Base-by-base conservation (phyloP, 2,329 filamentous ascomycete species). In the Orbilia quercus region DNA sequence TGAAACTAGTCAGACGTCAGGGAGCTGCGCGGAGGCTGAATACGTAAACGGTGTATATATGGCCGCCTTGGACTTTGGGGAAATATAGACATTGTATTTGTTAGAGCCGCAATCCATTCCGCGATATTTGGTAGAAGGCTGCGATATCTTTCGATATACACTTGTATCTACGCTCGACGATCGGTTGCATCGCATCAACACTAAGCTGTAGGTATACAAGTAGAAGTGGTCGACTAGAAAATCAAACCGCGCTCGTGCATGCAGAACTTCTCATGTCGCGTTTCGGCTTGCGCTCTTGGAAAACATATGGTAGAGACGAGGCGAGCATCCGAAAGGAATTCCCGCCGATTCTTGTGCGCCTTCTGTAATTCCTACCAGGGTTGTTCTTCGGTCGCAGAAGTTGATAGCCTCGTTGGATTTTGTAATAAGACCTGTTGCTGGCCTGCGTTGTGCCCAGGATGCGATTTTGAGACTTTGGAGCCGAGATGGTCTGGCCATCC, bases 161-260 rank as follows among this genome's bases (percentile, higher is more conserved):
- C 23, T 28, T 28, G 36, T 22, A 31, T 57, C 16, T 42, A 57
- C 53, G 28, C 25, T 28, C 38, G 38, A 16, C 36, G 36, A 54
- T 54, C n/a, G 23, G 31, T 2, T 40, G 28, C 18, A 40, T 57
- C 28, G 16, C 36, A 44, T 44, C 6, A 9, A 22, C n/a, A n/a
- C n/a, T n/a, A 12, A 42, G 7, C 23, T 44, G 22, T 44, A 44
- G 22, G 36, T 57, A 57, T 14, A 9, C 22, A 31, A 16, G 38
- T 42, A 55, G 53, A 44, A 18, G 7, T 23, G 18, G 53, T 57
- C n/a, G 22, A 44, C 16, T 2, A 11, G 18, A 40, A 57, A 14
- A 22, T 45, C 42, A n/a, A 42, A 42, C 31, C 20, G 53, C 53
- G 53, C 34, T 57, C 36, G n/a, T 57, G 53, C 53, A 57, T 57